Evolutionary conservation across 257 asterid genomes (phyloP).

Genomic region (Solanum etuberosum): DNA sequence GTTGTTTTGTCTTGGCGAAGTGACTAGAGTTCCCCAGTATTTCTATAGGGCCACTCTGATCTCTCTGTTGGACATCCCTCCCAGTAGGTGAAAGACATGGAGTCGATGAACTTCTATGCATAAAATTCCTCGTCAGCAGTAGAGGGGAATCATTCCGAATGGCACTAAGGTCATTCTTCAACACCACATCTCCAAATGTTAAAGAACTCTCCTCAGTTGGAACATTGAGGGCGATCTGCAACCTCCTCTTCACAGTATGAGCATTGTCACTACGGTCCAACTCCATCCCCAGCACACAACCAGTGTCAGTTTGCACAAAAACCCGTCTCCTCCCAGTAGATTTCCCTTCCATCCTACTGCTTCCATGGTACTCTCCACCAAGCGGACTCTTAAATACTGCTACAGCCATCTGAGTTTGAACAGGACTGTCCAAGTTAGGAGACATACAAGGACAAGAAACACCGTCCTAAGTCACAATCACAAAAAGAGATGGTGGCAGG

Average conservation of each 20-base stretch:
- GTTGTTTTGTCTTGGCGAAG: constrained; percentile 44
- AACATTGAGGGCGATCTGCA: constrained; percentile 75
- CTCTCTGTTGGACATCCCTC: constrained; percentile 64
- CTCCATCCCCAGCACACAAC: constrained; percentile 93
- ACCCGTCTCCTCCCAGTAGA: constrained; percentile 63
- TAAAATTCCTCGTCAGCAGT: constrained; percentile 58
- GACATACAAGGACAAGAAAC: constrained; percentile 49
- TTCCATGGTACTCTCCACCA: constrained; percentile 63
- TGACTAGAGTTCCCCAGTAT: constrained; percentile 52
- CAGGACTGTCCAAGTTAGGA: constrained; percentile 76
- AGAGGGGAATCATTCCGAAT: constrained; percentile 81
- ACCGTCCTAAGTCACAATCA: constrained; percentile 28
- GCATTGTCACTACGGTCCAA: constrained; percentile 80
- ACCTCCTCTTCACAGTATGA: constrained; percentile 80
- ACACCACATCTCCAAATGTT: constrained; percentile 75
- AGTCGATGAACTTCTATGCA: constrained; percentile 93
- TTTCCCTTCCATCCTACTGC: constrained; percentile 51
- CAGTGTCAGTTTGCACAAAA: constrained; percentile 86
- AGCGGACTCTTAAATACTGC: constrained; percentile 69
- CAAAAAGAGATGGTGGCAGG: constrained; percentile 45
- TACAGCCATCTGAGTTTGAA: constrained; percentile 95
- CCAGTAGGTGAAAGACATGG: constrained; percentile 98
- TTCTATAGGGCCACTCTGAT: constrained; percentile 79
- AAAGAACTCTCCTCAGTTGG: constrained; percentile 87
- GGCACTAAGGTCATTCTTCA: constrained; percentile 84